Evolutionary conservation across 768 basidiomycete genomes (phyloP).

Genomic region (Russula sp.): DNA sequence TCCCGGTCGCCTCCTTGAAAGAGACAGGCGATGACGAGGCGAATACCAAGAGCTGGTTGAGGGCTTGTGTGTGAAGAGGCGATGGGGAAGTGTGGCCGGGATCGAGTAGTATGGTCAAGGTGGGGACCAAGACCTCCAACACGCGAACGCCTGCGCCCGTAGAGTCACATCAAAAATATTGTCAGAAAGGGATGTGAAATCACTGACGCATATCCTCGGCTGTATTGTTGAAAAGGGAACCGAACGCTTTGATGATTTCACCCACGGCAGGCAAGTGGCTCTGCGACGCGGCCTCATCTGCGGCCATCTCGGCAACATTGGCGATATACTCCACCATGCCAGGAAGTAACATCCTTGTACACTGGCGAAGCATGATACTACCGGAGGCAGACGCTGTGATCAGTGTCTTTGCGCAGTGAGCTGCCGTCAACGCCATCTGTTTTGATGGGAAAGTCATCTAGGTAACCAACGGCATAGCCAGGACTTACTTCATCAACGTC

Average conservation of each 20-base stretch:
- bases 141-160: slow-evolving; percentile 15
- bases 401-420: slow-evolving; percentile 86
- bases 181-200: not conserved
- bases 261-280: slow-evolving; percentile 55
- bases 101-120: slow-evolving; percentile 23
- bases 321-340: slow-evolving; percentile 78
- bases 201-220: slow-evolving; percentile 23
- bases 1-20: slow-evolving; percentile 23
- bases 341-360: slow-evolving; percentile 66
- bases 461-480: not conserved
- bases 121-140: slow-evolving; percentile 21
- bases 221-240: slow-evolving; percentile 17
- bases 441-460: not conserved
- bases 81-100: slow-evolving; percentile 8
- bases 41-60: slow-evolving; percentile 21
- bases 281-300: slow-evolving; percentile 51
- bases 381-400: slow-evolving; percentile 64
- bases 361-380: slow-evolving; percentile 62
- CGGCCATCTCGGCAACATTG: slow-evolving; percentile 55
- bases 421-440: slow-evolving; percentile 76
- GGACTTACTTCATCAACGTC: slow-evolving; percentile 58
- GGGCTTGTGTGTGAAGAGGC: slow-evolving; percentile 22
- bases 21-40: slow-evolving; percentile 23
- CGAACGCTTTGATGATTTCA: slow-evolving; percentile 79
- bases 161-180: not conserved